Evolutionary conservation across 225 moss, liverwort and hornwort genomes (phyloP), one percentile per base, ranked within the genome.

Genomic region (Polytrichum formosum): DNA sequence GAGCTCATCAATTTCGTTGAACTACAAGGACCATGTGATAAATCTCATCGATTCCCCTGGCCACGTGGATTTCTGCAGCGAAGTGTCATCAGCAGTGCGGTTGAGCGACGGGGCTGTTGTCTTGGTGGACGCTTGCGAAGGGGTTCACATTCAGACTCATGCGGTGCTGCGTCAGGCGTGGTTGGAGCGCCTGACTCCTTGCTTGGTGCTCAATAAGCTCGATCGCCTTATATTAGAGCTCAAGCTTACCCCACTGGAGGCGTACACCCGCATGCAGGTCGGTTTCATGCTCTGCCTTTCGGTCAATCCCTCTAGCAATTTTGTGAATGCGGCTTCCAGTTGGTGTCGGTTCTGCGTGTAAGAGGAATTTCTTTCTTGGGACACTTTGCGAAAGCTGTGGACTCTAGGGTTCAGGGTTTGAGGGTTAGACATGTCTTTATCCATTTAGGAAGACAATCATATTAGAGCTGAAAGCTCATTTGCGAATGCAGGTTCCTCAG

Each of bases 111-210:
- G 97, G 31, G 97, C 97, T 2, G 78, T 98, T 71, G 82, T 98
- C 53, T 67, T 98, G 68, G 97, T 98, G 64, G 97, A 98, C 79
- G 90, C 85, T 16, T 92, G 92, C 61, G 97, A 98, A 74, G 97
- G 97, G 9, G 97, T 98, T 74, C 97, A 98, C 58, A 98, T 98
- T 67, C 97, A 98, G 66, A 98, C 97, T 27, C 97, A 98, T 70
- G 97, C 97, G 1, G 97, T 98, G 70, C 77, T 98, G 56, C 86
- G 97, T 25, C 97, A 98, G 82, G 97, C 94, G 4, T 98, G 97
- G 97, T 77, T 98, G 73, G 97, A 98, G 85, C 88, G 92, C 25
- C 82, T 98, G 2, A 92, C 83, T 33, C 97, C 94, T 22, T 94
- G 97, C 67, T 84, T 98, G 74, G 94, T 98, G 56, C 80, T 98